Base-by-base conservation (phyloP, 1,139 yeast species). In the Taphrina deformans region DNA sequence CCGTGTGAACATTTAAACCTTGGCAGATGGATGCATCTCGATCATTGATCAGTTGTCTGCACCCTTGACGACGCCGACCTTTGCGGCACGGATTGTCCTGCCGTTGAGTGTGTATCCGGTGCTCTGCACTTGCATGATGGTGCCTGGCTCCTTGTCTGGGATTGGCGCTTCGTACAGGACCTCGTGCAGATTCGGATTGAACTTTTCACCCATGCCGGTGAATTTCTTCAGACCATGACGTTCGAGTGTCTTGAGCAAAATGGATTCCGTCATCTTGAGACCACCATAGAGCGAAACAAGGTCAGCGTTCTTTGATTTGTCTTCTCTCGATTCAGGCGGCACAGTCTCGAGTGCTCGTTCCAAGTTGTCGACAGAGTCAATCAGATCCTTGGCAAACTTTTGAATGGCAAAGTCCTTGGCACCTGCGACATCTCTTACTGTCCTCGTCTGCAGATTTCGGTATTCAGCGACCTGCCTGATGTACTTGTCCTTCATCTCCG, bases 41-140 rank as follows among this genome's bases (percentile, higher is more conserved):
- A n/a, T n/a, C n/a, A n/a, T n/a, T n/a, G n/a, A n/a, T 29, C 27
- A 44, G 23, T 69, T 69, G 55, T 78, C 79, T 18, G 73, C 72
- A 51, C 75, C 85, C 79, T 88, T 89, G 71, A 91, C 97, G 74
- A 92, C 85, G 72, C 98, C 97, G 71, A 92, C 98, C 81, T 92
- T 92, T 69, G 98, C 97, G 48, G 98, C 96, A 78, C 98, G 86
- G 75, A 92, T 83, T 53, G 91, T 96, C 75, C 97, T 84, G 71
- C 88, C 85, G 77, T 91, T 91, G 74, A 90, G 82, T 67, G 88
- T 84, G 79, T 87, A 92, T 58, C 98, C 98, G 27, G 87, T 83
- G 78, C 89, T 97, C 79, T 92, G 97, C 65, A 91, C 97, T 73
- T 85, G 91, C 85, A 91, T 89, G 66, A 92, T 89, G 41, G 97